Conservation (phyloP, 441 rosid species). For the Euphorbia schlechtendalii region DNA sequence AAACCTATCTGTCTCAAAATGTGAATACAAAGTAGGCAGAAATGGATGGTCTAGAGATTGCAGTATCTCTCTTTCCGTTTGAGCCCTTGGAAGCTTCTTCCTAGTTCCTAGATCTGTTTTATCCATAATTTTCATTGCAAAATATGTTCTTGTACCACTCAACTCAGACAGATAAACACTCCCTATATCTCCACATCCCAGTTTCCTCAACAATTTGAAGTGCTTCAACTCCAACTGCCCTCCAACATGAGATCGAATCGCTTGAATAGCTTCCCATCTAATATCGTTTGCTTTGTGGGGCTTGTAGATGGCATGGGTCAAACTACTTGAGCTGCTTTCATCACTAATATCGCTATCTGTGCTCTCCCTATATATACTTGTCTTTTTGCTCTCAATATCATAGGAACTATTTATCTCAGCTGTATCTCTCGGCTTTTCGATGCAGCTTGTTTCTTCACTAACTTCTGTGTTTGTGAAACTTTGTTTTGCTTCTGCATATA, state of each 20-base stretch:
- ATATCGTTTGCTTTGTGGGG: conserved; percentile 90
- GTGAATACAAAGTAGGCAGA: conserved; percentile 58
- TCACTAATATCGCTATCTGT: conserved; percentile 77
- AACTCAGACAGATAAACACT: conserved; percentile 71
- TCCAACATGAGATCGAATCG: conserved; percentile 46
- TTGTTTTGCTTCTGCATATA: conserved; percentile 59
- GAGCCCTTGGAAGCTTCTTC: conserved; percentile 68
- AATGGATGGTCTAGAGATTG: conserved; percentile 74
- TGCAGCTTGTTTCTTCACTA: conserved; percentile 50
- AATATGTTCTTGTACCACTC: conserved; percentile 56
- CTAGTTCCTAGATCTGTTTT: conserved; percentile 61
- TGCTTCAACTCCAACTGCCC: conserved; percentile 45
- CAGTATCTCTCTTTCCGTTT: conserved; percentile 72
- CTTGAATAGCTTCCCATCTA: conserved; percentile 92
- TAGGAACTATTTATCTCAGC: conserved; percentile 33
- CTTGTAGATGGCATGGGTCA: conserved; percentile 52
- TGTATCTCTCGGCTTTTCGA: conserved; percentile 38
- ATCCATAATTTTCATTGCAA: conserved; percentile 88
- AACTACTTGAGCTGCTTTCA: conserved; percentile 75
- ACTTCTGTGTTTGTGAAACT: conserved; percentile 69
- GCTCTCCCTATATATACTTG: conserved; percentile 69
- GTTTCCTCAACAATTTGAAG: conserved; percentile 48
- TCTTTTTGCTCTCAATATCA: conserved; percentile 55
- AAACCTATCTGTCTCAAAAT: conserved; percentile 66
- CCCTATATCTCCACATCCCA: conserved; percentile 92